Percentiles rank a stretch among this genome's conserved stretches.
These are phyloP conservation scores for Xylaria nigripes DNA, from an alignment of 495 filamentous ascomycete genomes.

Conservation along the genomic window DNA sequence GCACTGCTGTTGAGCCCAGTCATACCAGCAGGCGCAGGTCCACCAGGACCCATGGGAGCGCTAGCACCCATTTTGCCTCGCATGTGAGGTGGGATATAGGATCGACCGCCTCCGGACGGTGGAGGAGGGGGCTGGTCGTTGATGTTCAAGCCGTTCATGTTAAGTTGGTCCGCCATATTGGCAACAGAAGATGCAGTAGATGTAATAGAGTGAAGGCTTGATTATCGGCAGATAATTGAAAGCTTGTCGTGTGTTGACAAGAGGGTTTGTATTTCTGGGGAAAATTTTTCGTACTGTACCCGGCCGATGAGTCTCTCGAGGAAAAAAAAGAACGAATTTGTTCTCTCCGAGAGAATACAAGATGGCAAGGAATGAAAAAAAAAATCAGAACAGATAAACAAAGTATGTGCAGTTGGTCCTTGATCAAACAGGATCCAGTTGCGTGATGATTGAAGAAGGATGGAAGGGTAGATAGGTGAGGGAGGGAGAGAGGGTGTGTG, in stretches of 20 bases:
- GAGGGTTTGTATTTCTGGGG: slow-evolving; percentile 13
- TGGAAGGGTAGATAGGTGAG: slow-evolving; percentile 6
- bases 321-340: slow-evolving; percentile 32
- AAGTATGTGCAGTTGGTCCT: slow-evolving; percentile 10
- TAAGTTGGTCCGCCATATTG: slow-evolving; percentile 88
- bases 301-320: slow-evolving; percentile 29
- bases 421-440: slow-evolving; percentile 8
- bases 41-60: slow-evolving; percentile 24
- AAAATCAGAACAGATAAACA: slow-evolving; percentile 4
- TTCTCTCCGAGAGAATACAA: slow-evolving; percentile 25
- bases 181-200: not conserved
- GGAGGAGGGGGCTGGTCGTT: slow-evolving; percentile 49
- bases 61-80: slow-evolving; percentile 49
- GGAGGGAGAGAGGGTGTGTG: slow-evolving; percentile 2
- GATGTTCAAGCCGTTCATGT: slow-evolving; percentile 78
- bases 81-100: slow-evolving; percentile 96
- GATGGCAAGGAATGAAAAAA: slow-evolving; percentile 13
- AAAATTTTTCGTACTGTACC: slow-evolving; percentile 24
- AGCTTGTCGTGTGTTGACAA: slow-evolving; percentile 2
- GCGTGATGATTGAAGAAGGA: slow-evolving; percentile 6
- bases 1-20: slow-evolving; percentile 51
- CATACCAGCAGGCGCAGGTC: slow-evolving; percentile 28
- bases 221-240: not conserved
- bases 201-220: not conserved
- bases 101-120: slow-evolving; percentile 42